These are phyloP conservation scores for Podaxis pistillaris DNA, from an alignment of 768 basidiomycete genomes.

Conservation along the genomic window DNA sequence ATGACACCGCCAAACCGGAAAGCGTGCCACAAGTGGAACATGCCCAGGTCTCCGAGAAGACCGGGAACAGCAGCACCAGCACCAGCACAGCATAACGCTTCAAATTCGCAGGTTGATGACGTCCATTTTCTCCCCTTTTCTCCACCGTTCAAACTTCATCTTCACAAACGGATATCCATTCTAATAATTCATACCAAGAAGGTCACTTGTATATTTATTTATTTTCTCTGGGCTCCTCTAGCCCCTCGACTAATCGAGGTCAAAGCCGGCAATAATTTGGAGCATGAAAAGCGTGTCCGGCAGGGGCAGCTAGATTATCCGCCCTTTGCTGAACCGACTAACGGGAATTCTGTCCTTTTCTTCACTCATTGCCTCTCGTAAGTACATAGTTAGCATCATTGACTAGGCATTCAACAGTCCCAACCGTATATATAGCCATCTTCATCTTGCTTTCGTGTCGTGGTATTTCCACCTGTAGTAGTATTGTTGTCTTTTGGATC, in stretches of 20 bases:
- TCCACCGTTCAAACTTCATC: background rate
- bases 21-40: background rate
- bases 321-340: background rate
- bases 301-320: background rate
- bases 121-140: too few relatives aligned
- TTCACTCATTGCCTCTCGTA: background rate
- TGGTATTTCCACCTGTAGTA: background rate
- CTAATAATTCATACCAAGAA: constrained; percentile 9
- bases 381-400: constrained; percentile 13
- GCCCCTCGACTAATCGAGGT: background rate
- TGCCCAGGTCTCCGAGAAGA: background rate
- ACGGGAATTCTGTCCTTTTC: background rate
- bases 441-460: constrained; percentile 4
- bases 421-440: constrained; percentile 65
- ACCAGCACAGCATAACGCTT: background rate
- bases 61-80: background rate
- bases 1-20: constrained; percentile 9
- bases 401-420: constrained; percentile 56
- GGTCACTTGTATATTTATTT: background rate
- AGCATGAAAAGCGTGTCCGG: background rate
- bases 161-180: background rate
- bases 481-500: constrained; percentile 8
- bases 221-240: background rate
- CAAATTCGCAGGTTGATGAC: background rate
- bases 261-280: background rate